Base-by-base conservation (phyloP, 768 basidiomycete genomes). In the Phylloporus rhodoxanthus region DNA sequence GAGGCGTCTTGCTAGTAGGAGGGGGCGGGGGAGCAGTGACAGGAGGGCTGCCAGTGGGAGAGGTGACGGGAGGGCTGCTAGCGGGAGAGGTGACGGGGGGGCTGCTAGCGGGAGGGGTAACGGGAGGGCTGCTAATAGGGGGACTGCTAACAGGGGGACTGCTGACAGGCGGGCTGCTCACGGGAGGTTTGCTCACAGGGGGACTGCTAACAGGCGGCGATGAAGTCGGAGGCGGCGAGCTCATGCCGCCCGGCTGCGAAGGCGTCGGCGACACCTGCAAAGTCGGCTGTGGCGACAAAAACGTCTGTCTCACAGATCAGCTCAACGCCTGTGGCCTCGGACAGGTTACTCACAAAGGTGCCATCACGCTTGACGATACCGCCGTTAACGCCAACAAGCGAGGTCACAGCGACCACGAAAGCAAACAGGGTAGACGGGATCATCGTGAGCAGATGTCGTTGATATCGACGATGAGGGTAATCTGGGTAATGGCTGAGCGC, bases 301-400 rank as follows among this genome's bases (percentile, higher is more conserved):
- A 26, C 14, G 38, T 23, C 38, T 39, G 11, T 3, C 0, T 19
- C 37, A 14, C n/a, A 7, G 17, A 19, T 37, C 17, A 37, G 17
- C 19, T 20, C 36, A 10, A 19, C 19, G 19, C 10, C 0, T 11
- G 4, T 4, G 4, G 8, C 8, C 4, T 19, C 4, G 36, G 8
- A 3, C 14, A 23, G 10, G 19, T 2, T 1, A 50, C 61, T 62
- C 20, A 62, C 61, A 32, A 39, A 40, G 0, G 14, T 5, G n/a
- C 36, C 59, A 29, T 60, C 42, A 1, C 61, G 63, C 3, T 50
- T 37, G 7, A 64, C 2, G 30, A 59, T 21, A 6, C 39, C 62
- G 3, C 62, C 57, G 4, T 53, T 62, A 30, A 37, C 51, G 10
- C 43, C 40, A n/a, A 20, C 42, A 19, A 64, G 2, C 11, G 48